Evolutionary conservation across 805 yeast genomes (phyloP).

Genomic region (Myxozyma sirexii): DNA sequence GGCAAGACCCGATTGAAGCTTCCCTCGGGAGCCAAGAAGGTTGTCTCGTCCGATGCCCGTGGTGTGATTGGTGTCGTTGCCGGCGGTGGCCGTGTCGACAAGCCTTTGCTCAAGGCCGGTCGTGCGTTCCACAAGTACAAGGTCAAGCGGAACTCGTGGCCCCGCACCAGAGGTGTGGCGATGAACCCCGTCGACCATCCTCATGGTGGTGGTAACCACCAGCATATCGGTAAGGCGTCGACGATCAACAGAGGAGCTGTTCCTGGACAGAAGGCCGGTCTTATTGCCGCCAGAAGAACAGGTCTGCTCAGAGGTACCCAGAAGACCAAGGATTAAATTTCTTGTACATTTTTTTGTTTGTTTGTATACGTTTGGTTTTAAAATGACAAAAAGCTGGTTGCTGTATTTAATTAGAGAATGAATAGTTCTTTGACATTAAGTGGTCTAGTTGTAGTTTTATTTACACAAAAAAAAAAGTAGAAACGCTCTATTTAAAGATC

Average conservation of each 20-base stretch:
- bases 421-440: neutral
- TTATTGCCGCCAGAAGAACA: constrained; percentile 99
- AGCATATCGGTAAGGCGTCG: constrained; percentile 99
- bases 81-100: constrained; percentile 99
- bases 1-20: constrained; percentile 99
- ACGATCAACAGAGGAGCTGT: constrained; percentile 99
- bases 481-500: constrained; percentile 43
- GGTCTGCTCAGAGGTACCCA: constrained; percentile 99
- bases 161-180: constrained; percentile 99
- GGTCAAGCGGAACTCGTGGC: constrained; percentile 99
- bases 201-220: constrained; percentile 99
- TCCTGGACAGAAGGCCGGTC: constrained; percentile 99
- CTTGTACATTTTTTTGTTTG: neutral
- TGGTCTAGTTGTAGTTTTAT: too few species aligned
- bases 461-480: neutral
- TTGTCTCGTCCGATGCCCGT: constrained; percentile 93
- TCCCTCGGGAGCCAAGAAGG: constrained; percentile 99
- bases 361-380: constrained; percentile 6
- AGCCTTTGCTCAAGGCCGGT: constrained; percentile 99
- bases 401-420: constrained; percentile 10
- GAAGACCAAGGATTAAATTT: constrained; percentile 72
- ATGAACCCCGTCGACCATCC: constrained; percentile 99
- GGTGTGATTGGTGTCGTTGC: constrained; percentile 99
- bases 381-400: neutral
- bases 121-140: constrained; percentile 99